Conservation (phyloP, 139 green algal genomes). For the Chlamydomonas sp. region DNA sequence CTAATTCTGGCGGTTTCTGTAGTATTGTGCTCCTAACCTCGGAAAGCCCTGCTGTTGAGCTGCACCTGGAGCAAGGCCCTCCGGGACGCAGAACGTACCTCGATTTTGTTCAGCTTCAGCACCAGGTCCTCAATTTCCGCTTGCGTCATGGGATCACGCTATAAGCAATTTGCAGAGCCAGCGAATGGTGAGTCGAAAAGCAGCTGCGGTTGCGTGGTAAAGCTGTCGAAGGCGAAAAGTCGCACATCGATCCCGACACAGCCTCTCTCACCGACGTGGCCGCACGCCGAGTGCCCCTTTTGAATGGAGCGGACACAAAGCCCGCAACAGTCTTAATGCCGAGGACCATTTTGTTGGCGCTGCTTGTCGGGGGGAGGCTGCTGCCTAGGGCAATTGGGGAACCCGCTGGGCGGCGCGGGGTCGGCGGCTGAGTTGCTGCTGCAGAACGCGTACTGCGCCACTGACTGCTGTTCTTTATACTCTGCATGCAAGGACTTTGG, state of each 20-base stretch:
- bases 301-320: slow-evolving; percentile 27
- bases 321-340: slow-evolving; percentile 28
- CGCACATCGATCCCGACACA: too few species aligned
- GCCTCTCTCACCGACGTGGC: slow-evolving; percentile 12
- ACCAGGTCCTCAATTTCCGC: slow-evolving; percentile 89
- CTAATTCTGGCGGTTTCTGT: too few species aligned
- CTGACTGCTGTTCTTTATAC: too few species aligned
- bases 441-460: too few species aligned
- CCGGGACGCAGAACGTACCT: slow-evolving; percentile 56
- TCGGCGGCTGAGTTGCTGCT: background rate
- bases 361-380: background rate
- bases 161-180: background rate
- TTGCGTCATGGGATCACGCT: slow-evolving; percentile 70
- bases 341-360: slow-evolving; percentile 5
- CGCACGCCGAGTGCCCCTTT: background rate
- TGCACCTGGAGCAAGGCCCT: too few species aligned
- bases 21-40: too few species aligned
- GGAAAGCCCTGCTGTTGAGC: too few species aligned
- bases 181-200: background rate
- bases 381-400: too few species aligned
- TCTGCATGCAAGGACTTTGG: too few species aligned
- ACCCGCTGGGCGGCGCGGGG: background rate
- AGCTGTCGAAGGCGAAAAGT: too few species aligned
- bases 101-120: slow-evolving; percentile 90
- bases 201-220: background rate